Base-by-base conservation (phyloP, 768 basidiomycete genomes). In the Agaricus bisporus region DNA sequence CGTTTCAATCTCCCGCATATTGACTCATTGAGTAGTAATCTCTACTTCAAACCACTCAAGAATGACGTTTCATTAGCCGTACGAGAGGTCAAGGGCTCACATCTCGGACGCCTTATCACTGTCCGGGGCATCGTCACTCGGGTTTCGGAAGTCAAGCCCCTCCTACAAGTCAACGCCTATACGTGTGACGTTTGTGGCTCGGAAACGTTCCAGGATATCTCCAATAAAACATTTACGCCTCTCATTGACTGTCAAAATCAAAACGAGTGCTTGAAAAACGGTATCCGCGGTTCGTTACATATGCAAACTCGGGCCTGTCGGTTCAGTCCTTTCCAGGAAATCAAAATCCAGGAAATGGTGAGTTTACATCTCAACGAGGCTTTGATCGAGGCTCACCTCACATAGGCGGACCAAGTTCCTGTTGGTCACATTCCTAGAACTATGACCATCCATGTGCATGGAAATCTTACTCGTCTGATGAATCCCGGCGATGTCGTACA, bases 271-370 rank as follows among this genome's bases (percentile, higher is more conserved):
- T 79, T 81, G 67, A 86, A 83, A 70, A 94, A 99, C 63, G 79
- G 82, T 11, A 83, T 92, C 48, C 84, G 75, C n/a, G 95, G 95
- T 9, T 87, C 91, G 18, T 72, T 99, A 49, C 92, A 97, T 64
- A 98, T 98, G 95, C 97, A 98, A 70, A 99, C 97, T 5, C 81
- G 97, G 42, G 97, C 97, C 18, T 93, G 91, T 70, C 83, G 95
- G 50, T 99, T 99, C 68, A 90, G 86, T 61, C 95, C 97, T 0
- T 99, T 98, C 77, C 97, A 99, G 66, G 97, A 99, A 69, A 82
- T 97, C 56, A 95, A 95, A 70, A 95, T 99, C 51, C 97, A 99
- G 67, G 97, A 99, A 69, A 95, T 99, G 95, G 94, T 90, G 54
- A 57, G 76, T 29, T 22, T 17, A 36, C 4, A 2, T 25, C 39